A percentile compares a stretch with the other conserved stretches of the same genome.
Evolutionary conservation across 1,284 basidiomycete genomes (phyloP).

Genomic region (Flammula alnicola): DNA sequence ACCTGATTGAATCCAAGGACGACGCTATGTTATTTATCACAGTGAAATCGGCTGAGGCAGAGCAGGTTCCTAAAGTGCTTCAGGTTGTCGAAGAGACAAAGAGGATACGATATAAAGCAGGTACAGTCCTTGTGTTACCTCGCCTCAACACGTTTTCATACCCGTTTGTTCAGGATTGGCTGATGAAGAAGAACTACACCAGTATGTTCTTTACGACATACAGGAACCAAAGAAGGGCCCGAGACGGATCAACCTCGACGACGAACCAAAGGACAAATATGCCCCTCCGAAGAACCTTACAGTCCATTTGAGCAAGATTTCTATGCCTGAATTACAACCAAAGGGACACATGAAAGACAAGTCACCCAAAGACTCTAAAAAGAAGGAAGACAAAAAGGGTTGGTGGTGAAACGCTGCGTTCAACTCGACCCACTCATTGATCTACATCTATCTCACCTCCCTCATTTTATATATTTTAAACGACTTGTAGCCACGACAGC

Average conservation of each 20-base stretch:
- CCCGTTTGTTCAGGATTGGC: slow-evolving; percentile 42
- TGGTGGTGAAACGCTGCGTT: slow-evolving; percentile 29
- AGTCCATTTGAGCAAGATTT: slow-evolving; percentile 81
- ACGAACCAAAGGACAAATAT: slow-evolving; percentile 59
- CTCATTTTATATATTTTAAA: slow-evolving; percentile 2
- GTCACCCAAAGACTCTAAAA: slow-evolving; percentile 32
- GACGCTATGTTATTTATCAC: slow-evolving; percentile 81
- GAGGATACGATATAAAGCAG: slow-evolving; percentile 72
- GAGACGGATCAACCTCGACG: slow-evolving; percentile 69
- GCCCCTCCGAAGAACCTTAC: slow-evolving; percentile 66
- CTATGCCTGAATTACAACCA: slow-evolving; percentile 80
- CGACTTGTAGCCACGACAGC: slow-evolving; percentile 3
- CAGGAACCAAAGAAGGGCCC: slow-evolving; percentile 55
- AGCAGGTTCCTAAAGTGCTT: slow-evolving; percentile 77
- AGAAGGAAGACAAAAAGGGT: slow-evolving; percentile 46
- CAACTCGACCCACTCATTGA: slow-evolving; percentile 17
- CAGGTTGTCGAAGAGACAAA: slow-evolving; percentile 81
- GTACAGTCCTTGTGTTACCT: slow-evolving; percentile 36
- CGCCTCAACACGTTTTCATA: background rate
- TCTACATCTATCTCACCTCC: slow-evolving; percentile 9
- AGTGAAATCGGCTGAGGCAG: slow-evolving; percentile 64
- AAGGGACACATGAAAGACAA: slow-evolving; percentile 38
- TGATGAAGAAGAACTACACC: slow-evolving; percentile 70
- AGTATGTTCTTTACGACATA: slow-evolving; percentile 78
- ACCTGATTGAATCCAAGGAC: slow-evolving; percentile 50